Conservation (phyloP, 2,329 filamentous ascomycete genomes). For the Pseudodiploospora longispora region DNA sequence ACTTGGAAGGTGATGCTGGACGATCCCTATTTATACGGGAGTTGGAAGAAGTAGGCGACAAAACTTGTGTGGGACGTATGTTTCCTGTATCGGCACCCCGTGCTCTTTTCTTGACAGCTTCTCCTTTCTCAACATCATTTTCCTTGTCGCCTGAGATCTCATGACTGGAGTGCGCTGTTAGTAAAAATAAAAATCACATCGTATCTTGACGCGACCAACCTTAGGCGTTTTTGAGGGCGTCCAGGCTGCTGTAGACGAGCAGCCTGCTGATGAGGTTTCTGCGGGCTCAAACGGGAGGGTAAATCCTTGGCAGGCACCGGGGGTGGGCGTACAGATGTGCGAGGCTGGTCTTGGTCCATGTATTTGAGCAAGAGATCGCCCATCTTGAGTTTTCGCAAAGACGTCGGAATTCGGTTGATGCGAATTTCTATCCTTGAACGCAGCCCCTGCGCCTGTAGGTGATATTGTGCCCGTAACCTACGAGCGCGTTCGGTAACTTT, state of each 20-base stretch:
- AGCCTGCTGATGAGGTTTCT: slow-evolving; percentile 24
- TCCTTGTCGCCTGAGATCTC: slow-evolving; percentile 68
- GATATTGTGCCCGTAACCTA: slow-evolving; percentile 82
- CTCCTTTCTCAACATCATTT: slow-evolving; percentile 51
- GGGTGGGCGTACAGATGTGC: slow-evolving; percentile 20
- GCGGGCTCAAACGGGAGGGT: slow-evolving; percentile 25
- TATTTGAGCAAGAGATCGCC: slow-evolving; percentile 60
- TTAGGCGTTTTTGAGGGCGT: slow-evolving; percentile 39
- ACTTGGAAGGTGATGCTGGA: slow-evolving; percentile 46
- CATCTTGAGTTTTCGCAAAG: slow-evolving; percentile 73
- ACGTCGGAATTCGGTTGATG: slow-evolving; percentile 80
- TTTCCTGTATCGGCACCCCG: slow-evolving; percentile 34
- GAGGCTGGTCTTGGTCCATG: slow-evolving; percentile 35
- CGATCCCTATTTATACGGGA: slow-evolving; percentile 53
- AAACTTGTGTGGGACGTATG: slow-evolving; percentile 47
- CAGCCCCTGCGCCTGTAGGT: slow-evolving; percentile 77
- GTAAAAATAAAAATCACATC: slow-evolving; percentile 3
- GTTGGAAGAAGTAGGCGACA: slow-evolving; percentile 79
- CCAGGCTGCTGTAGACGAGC: slow-evolving; percentile 13
- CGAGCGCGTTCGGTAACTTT: slow-evolving; percentile 80
- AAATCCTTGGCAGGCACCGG: slow-evolving; percentile 44
- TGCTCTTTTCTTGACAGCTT: slow-evolving; percentile 63
- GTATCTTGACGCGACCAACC: slow-evolving; percentile 31
- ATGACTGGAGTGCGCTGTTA: slow-evolving; percentile 39
- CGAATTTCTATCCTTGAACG: slow-evolving; percentile 84